Evolutionary conservation across 179 eudicot species (phyloP).

Genomic region (Spergularia azorica): DNA sequence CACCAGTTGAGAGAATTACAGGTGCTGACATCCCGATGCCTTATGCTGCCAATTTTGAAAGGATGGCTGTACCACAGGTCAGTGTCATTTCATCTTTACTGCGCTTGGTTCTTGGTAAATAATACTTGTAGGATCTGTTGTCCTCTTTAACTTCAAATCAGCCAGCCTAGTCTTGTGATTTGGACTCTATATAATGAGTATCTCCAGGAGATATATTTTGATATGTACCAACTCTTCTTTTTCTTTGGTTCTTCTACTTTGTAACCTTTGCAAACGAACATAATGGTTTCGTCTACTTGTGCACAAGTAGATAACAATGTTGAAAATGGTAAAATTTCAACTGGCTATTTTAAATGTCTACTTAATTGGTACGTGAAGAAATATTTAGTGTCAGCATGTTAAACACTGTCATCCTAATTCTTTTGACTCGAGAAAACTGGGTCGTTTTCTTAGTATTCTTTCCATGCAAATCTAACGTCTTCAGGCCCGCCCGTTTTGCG

Average conservation of each 20-base stretch:
- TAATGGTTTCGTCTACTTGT: neutral
- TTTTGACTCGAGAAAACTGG: too few species aligned
- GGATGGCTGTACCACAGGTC: slow-evolving; percentile 93
- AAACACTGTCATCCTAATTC: too few species aligned
- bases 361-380: too few species aligned
- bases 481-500: too few species aligned
- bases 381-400: too few species aligned
- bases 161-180: neutral
- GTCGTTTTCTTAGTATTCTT: too few species aligned
- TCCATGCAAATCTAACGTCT: too few species aligned
- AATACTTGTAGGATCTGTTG: neutral
- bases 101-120: neutral
- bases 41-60: slow-evolving; percentile 84
- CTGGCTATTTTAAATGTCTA: neutral
- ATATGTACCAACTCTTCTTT: neutral
- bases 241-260: neutral
- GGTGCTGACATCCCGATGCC: slow-evolving; percentile 96
- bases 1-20: slow-evolving; percentile 85
- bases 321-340: neutral
- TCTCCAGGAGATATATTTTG: neutral
- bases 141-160: neutral
- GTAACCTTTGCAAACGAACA: neutral
- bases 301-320: neutral
- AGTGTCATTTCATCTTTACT: slow-evolving; percentile 9
- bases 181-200: neutral